phyloP scores from a whole-genome alignment of 2,329 filamentous ascomycete species.

The Pseudogymnoascus sp. region DNA sequence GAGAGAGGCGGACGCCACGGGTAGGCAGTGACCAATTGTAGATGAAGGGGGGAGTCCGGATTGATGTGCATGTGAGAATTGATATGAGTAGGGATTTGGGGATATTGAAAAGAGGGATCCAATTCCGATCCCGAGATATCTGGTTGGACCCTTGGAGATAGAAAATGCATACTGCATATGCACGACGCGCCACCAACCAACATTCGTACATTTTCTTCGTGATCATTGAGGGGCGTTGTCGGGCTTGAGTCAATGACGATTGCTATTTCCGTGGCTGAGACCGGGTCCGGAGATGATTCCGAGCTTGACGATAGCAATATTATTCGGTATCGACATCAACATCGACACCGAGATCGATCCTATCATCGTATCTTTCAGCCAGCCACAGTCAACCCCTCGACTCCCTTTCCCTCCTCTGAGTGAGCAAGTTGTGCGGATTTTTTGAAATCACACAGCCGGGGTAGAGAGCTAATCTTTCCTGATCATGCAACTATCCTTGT shows the following conservation, averaged over 20 bases:
- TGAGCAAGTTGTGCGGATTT: background rate
- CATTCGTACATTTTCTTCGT: background rate
- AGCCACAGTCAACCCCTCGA: background rate
- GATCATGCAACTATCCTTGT: background rate
- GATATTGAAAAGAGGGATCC: background rate
- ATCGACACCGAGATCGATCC: background rate
- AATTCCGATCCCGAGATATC: background rate
- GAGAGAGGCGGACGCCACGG: background rate
- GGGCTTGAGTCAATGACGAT: background rate
- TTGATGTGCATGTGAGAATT: background rate
- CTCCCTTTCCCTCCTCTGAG: too few relatives aligned
- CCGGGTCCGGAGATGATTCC: background rate
- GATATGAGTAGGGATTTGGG: background rate
- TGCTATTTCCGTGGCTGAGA: background rate
- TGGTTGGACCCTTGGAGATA: background rate
- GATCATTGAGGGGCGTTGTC: background rate
- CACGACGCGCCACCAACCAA: background rate
- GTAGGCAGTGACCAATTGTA: background rate
- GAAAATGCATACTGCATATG: background rate
- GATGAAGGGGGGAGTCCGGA: too few relatives aligned
- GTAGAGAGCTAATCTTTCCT: constrained; percentile 1
- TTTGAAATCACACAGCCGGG: background rate
- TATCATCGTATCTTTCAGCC: background rate
- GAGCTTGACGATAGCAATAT: background rate
- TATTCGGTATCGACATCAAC: background rate